Evolutionary conservation across 2,329 filamentous ascomycete species (phyloP).

Genomic region (Fusarium citri): DNA sequence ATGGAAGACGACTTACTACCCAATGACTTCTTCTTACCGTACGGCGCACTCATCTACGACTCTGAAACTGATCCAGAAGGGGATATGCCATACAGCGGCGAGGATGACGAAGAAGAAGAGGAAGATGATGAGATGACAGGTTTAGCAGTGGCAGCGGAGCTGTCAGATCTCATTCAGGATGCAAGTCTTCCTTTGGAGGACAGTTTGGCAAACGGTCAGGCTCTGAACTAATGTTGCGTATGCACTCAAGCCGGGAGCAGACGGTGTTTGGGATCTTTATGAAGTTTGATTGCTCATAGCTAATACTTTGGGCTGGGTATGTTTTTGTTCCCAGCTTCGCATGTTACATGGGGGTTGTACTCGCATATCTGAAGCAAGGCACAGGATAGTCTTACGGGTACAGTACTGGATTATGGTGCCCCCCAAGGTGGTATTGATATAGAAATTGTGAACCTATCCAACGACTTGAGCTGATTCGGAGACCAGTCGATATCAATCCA

Average conservation of each 20-base stretch:
- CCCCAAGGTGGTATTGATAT: background rate
- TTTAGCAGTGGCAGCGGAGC: conserved; percentile 27
- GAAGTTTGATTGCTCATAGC: background rate
- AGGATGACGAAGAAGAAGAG: conserved; percentile 31
- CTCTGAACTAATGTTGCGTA: background rate
- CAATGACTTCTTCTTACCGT: conserved; percentile 48
- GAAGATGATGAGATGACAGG: conserved; percentile 32
- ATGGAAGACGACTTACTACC: conserved; percentile 49
- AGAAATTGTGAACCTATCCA: background rate
- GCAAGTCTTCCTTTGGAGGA: conserved; percentile 35
- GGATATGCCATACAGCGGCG: conserved; percentile 44
- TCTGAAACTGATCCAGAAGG: conserved; percentile 42
- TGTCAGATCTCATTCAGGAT: conserved; percentile 37
- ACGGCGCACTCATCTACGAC: conserved; percentile 40
- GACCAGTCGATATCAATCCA: background rate
- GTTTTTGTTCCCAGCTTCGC: background rate
- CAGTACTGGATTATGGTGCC: background rate
- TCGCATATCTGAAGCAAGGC: background rate
- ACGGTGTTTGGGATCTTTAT: background rate
- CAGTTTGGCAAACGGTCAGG: conserved; percentile 3
- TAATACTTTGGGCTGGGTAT: background rate
- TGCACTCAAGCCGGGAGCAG: background rate
- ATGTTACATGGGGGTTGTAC: background rate
- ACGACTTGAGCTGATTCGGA: background rate
- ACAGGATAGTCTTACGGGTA: background rate